A percentile compares a stretch with the other conserved stretches of the same genome.
These are phyloP conservation scores for Calophaca sinica DNA, from an alignment of 306 rosid genomes.

Conservation along the genomic window DNA sequence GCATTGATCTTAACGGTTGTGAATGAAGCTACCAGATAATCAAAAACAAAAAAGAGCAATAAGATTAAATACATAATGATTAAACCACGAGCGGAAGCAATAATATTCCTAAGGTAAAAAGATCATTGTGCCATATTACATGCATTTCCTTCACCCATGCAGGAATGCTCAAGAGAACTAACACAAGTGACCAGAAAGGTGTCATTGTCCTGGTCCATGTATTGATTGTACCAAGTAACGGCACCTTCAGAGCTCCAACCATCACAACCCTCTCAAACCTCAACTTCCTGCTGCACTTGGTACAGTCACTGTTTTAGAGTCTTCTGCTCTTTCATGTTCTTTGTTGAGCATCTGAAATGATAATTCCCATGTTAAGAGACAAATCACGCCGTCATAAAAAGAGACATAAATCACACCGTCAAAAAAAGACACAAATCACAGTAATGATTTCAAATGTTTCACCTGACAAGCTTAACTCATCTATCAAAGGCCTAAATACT, in stretches of 20 bases:
- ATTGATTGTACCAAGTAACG: background rate
- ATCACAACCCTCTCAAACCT: conserved; percentile 24
- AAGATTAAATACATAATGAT: background rate
- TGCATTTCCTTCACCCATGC: conserved; percentile 32
- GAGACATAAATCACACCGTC: background rate
- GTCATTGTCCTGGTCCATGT: conserved; percentile 15
- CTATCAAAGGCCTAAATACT: background rate
- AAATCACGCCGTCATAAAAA: background rate
- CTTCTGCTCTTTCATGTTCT: conserved; percentile 54
- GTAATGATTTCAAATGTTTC: conserved; percentile 10
- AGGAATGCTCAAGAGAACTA: conserved; percentile 21
- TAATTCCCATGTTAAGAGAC: conserved; percentile 21
- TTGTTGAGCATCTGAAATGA: conserved; percentile 56
- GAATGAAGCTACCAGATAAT: conserved; percentile 16
- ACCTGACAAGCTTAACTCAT: conserved; percentile 9
- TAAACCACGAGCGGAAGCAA: background rate
- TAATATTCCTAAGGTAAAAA: conserved; percentile 12
- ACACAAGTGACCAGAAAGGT: background rate
- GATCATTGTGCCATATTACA: conserved; percentile 36
- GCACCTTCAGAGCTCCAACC: conserved; percentile 11
- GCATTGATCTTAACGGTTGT: background rate
- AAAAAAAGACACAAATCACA: conserved; percentile 9
- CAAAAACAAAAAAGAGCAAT: conserved; percentile 1
- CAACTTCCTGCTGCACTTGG: conserved; percentile 48
- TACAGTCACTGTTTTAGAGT: conserved; percentile 51